Base-by-base conservation (phyloP, 2,329 filamentous ascomycete genomes). In the Fragosphaeria purpurea region DNA sequence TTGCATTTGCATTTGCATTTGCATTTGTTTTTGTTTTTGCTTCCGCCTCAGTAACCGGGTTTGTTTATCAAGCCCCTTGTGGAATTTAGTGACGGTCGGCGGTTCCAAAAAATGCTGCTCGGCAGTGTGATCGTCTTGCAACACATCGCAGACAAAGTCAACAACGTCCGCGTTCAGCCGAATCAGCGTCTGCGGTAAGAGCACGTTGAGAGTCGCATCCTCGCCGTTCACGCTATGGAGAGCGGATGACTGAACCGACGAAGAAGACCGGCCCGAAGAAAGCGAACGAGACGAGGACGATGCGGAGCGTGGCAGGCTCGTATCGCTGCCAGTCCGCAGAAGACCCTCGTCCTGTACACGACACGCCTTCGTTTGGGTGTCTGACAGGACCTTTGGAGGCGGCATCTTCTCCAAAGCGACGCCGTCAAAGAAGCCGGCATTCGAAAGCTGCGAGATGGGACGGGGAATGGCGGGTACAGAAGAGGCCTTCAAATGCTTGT, bases 71-170 rank as follows among this genome's bases (percentile, higher is more conserved):
- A 54, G 54, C 4, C 58, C 59, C 33, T 50, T 62, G 44, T 65
- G 59, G 34, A 62, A 61, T 39, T 55, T 62, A 12, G 53, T 55
- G 6, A 72, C 56, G 1, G 61, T 58, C 31, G 62, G 59, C 10
- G 70, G 74, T 40, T 73, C 68, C 3, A 76, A 61, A 40, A 73
- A 58, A 54, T 74, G 72, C 11, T 65, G 66, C 59, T 83, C 79
- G 6, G 60, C 64, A 6, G 74, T 80, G 6, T 65, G 62, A 55
- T 83, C 79, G 48, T 78, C 70, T 58, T 80, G 73, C 12, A 82
- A 69, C 3, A 80, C 67, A 57, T 82, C 74, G 56, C 79, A 83
- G 22, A 83, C 67, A 54, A 83, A 76, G 50, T 82, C 73, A 37
- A 84, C 69, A 1, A 79, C 63, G 39, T 79, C 74, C 4, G 77